These are phyloP conservation scores for Candida methanosorbosa DNA, from an alignment of 805 yeast genomes.

Conservation along the genomic window DNA sequence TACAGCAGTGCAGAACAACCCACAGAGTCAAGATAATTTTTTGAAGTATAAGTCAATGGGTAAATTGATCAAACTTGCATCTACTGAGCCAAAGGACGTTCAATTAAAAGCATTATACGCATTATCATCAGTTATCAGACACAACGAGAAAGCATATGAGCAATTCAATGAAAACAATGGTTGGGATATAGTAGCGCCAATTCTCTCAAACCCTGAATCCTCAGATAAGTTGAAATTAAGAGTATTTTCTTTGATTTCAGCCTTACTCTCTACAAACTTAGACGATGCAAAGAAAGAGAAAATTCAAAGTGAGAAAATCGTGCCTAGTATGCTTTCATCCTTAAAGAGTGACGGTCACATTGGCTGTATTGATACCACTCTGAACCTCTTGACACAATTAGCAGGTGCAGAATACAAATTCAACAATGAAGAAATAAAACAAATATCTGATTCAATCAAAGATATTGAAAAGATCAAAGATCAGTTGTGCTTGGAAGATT, in stretches of 20 bases:
- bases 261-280: slow-evolving; percentile 47
- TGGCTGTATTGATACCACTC: slow-evolving; percentile 48
- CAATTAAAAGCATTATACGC: slow-evolving; percentile 70
- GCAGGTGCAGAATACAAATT: slow-evolving; percentile 37
- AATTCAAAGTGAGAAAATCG: slow-evolving; percentile 28
- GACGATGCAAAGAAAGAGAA: slow-evolving; percentile 29
- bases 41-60: slow-evolving; percentile 39
- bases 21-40: slow-evolving; percentile 61
- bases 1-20: slow-evolving; percentile 89
- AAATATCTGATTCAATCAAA: slow-evolving; percentile 27
- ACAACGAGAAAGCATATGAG: slow-evolving; percentile 47
- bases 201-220: slow-evolving; percentile 6
- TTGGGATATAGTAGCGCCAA: slow-evolving; percentile 40
- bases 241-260: slow-evolving; percentile 47
- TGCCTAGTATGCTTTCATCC: slow-evolving; percentile 23
- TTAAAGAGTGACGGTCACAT: slow-evolving; percentile 30
- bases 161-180: slow-evolving; percentile 53
- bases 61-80: slow-evolving; percentile 35
- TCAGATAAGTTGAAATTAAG: slow-evolving; percentile 40
- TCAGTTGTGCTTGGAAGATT: slow-evolving; percentile 47
- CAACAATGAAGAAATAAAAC: slow-evolving; percentile 29
- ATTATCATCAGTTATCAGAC: slow-evolving; percentile 62
- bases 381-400: slow-evolving; percentile 41
- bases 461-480: slow-evolving; percentile 35
- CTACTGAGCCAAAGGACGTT: slow-evolving; percentile 19